Evolutionary conservation across 768 basidiomycete species (phyloP), one percentile per base, ranked within the genome.

Genomic region (Xerocomellus chrysenteron): DNA sequence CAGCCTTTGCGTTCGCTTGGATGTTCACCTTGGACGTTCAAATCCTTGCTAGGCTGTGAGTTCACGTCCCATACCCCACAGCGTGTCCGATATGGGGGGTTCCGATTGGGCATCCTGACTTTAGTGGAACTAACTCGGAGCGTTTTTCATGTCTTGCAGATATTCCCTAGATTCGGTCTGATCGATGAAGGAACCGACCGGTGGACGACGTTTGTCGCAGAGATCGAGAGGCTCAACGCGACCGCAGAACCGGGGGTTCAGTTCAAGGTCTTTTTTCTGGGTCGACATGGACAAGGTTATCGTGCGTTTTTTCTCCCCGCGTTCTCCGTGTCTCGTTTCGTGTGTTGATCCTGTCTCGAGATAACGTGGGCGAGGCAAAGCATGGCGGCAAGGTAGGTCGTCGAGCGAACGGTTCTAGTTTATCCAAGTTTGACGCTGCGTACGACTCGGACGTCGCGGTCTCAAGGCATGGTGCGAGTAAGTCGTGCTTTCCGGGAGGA

Each of bases 211-310:
- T 76, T 88, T 55, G 63, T 68, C 26, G 48, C 59, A 1, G 61
- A 73, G 10, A 68, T 91, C n/a, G 54, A 67, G 6, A 55, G 68
- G n/a, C 66, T 90, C 54, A 65, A 65, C 4, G 50, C 46, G 30
- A 53, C 50, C 2, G 58, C 65, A 2, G 53, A 48, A 32, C 50
- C 54, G 3, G 60, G 60, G 12, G 52, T 57, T 2, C 52, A 54
- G 16, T 59, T 53, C 73, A 92, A 90, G 62, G 74, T 88, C 13
- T 73, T 91, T 52, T 81, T 86, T 55, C 68, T 90, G 2, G 81
- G 80, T 3, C 75, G 90, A 60, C 90, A 92, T 58, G 90, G 90
- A 1, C 75, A 91, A 69, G 90, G 88, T 10, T 66, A 66, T 46
- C 65, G 65, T 66, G 19, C 51, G 66, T 65, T 11, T 37, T 13